A percentile compares a stretch with the other conserved stretches of the same genome.
These are phyloP conservation scores for Sparassis latifolia DNA, from an alignment of 1,284 basidiomycete species.

Conservation along the genomic window DNA sequence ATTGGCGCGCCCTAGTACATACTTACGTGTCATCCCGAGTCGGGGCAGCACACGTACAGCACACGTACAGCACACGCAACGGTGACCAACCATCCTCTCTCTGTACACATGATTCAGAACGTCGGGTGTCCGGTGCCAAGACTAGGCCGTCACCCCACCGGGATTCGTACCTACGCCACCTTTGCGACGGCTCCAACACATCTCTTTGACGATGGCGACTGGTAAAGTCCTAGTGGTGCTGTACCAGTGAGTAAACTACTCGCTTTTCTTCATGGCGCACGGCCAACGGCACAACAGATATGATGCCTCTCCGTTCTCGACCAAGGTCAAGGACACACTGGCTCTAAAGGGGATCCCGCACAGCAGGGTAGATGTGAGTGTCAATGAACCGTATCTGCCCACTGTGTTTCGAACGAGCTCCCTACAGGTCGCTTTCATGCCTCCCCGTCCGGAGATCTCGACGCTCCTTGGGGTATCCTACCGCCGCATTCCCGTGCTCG, in stretches of 20 bases:
- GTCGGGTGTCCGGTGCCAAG: no score
- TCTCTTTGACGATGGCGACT: not conserved
- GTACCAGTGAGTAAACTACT: not conserved
- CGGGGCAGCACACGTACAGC: no score
- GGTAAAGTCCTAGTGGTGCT: not conserved
- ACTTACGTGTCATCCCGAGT: no score
- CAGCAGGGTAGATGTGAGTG: constrained; percentile 36
- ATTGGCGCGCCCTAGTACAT: no score
- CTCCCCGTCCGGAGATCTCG: constrained; percentile 49
- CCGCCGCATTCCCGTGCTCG: constrained; percentile 49
- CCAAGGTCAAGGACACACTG: constrained; percentile 43
- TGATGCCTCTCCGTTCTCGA: constrained; percentile 43
- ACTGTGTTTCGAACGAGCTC: not conserved
- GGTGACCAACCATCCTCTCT: no score
- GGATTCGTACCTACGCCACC: no score
- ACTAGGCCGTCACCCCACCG: no score
- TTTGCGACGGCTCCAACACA: no score
- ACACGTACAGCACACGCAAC: no score
- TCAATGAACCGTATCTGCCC: not conserved
- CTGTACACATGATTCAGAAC: no score
- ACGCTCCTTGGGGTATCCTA: constrained; percentile 44
- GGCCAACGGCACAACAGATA: constrained; percentile 29
- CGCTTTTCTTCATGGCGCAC: not conserved
- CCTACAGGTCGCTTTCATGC: constrained; percentile 33
- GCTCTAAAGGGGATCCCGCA: constrained; percentile 42